phyloP scores from a whole-genome alignment of 768 basidiomycete genomes.

The Punctularia strigosozonata region DNA sequence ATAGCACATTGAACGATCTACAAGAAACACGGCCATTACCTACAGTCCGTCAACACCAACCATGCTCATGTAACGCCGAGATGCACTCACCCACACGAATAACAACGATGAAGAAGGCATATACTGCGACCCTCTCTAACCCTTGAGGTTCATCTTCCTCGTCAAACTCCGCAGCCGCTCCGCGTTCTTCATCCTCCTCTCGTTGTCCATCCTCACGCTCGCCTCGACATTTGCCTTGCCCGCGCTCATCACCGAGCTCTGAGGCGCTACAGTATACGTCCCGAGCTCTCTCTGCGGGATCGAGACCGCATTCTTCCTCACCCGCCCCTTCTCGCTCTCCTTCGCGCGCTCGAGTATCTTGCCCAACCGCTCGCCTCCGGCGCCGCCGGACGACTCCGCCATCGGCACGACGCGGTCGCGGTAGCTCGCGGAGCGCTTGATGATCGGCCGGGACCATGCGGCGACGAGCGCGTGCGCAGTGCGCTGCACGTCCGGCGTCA shows the following conservation, averaged over 20 bases:
- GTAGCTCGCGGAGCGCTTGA: constrained; percentile 79
- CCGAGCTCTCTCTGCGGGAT: constrained; percentile 71
- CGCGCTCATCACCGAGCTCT: constrained; percentile 31
- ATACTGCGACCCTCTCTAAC: no score
- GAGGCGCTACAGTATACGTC: constrained; percentile 74
- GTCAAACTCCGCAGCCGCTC: constrained; percentile 61
- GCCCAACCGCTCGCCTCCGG: constrained; percentile 44
- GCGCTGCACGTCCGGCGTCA: constrained; percentile 69
- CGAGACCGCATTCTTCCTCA: constrained; percentile 70
- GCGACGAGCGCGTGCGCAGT: constrained; percentile 78
- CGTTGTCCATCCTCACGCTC: constrained; percentile 65
- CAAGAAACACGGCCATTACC: no score
- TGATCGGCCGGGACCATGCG: constrained; percentile 82
- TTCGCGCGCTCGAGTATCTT: constrained; percentile 58
- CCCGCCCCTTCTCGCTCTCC: constrained; percentile 55
- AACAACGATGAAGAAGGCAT: no score
- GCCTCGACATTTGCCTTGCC: constrained; percentile 37
- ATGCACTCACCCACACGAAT: no score
- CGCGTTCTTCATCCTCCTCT: constrained; percentile 61
- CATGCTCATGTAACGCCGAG: no score
- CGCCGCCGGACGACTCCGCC: constrained; percentile 29
- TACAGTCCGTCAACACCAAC: no score
- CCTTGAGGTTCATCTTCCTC: constrained; percentile 31
- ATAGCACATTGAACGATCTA: no score
- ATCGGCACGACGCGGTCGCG: constrained; percentile 60